A percentile compares a stretch with the other conserved stretches of the same genome.
phyloP scores from a whole-genome alignment of 2,329 filamentous ascomycete species.

The Phialophora chinensis region DNA sequence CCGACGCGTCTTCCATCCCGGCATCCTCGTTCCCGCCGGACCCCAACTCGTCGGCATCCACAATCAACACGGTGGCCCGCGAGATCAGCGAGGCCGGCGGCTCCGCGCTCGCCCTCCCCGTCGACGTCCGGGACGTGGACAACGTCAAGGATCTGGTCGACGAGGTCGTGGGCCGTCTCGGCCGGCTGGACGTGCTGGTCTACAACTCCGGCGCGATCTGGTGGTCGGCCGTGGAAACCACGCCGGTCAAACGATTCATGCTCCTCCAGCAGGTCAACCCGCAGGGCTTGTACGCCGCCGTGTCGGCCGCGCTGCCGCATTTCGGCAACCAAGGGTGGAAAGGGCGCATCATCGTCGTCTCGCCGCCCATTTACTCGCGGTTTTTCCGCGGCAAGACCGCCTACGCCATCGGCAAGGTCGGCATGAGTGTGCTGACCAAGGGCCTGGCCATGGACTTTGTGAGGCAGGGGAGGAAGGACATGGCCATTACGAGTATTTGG shows the following conservation, averaged over 20 bases:
- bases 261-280: conserved; percentile 77
- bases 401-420: conserved; percentile 73
- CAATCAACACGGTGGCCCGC: conserved; percentile 77
- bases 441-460: conserved; percentile 82
- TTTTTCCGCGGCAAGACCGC: conserved; percentile 87
- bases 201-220: conserved; percentile 88
- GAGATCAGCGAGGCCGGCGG: conserved; percentile 73
- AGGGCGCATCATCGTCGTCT: conserved; percentile 76
- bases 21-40: conserved; percentile 68
- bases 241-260: conserved; percentile 76
- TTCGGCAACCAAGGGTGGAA: conserved; percentile 55
- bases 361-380: conserved; percentile 81
- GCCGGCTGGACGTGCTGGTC: conserved; percentile 72
- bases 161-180: conserved; percentile 64
- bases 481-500: conserved; percentile 85
- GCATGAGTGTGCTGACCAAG: conserved; percentile 80
- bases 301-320: conserved; percentile 72
- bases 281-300: conserved; percentile 74
- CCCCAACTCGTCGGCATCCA: conserved; percentile 75
- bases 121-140: conserved; percentile 71
- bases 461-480: conserved; percentile 66
- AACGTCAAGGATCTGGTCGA: conserved; percentile 67
- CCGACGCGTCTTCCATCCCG: conserved; percentile 62
- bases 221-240: conserved; percentile 77
- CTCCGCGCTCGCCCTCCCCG: conserved; percentile 67